These are phyloP conservation scores for Theileria orientalis DNA, from an alignment of 169 alveolate genomes.

Conservation along the genomic window DNA sequence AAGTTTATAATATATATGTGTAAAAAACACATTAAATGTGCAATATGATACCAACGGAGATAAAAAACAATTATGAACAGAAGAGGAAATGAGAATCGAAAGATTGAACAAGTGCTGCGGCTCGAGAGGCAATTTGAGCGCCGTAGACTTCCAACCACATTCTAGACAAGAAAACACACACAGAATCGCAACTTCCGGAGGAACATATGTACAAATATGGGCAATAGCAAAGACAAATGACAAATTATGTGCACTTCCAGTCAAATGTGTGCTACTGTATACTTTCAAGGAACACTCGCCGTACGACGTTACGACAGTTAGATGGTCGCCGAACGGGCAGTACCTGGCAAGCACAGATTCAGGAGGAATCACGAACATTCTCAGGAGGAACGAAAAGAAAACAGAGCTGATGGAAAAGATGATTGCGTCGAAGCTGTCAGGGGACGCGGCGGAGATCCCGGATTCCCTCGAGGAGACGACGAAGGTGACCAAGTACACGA, in stretches of 20 bases:
- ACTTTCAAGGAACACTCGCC: slow-evolving; percentile 61
- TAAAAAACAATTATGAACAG: not conserved
- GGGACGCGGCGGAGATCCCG: slow-evolving; percentile 11
- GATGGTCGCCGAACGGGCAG: slow-evolving; percentile 66
- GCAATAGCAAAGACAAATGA: slow-evolving; percentile 42
- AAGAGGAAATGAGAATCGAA: slow-evolving; percentile 44
- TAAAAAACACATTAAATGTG: too few relatives aligned
- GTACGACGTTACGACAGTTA: slow-evolving; percentile 56
- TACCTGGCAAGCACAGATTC: slow-evolving; percentile 66
- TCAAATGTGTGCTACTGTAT: slow-evolving; percentile 50
- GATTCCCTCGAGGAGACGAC: slow-evolving; percentile 6
- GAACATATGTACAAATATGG: slow-evolving; percentile 64
- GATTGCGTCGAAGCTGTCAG: not conserved
- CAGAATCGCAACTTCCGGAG: slow-evolving; percentile 62
- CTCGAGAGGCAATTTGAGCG: slow-evolving; percentile 54
- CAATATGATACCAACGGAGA: not conserved
- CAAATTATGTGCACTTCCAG: not conserved
- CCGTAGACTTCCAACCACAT: slow-evolving; percentile 69
- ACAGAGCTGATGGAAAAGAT: slow-evolving; percentile 27
- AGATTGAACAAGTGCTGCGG: slow-evolving; percentile 61
- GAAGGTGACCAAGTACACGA: slow-evolving; percentile 41
- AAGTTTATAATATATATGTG: too few relatives aligned
- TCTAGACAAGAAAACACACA: slow-evolving; percentile 26
- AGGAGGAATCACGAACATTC: slow-evolving; percentile 56
- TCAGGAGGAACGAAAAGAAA: slow-evolving; percentile 40